These are phyloP conservation scores for Acer negundo DNA, from an alignment of 345 rosid species.

Conservation along the genomic window DNA sequence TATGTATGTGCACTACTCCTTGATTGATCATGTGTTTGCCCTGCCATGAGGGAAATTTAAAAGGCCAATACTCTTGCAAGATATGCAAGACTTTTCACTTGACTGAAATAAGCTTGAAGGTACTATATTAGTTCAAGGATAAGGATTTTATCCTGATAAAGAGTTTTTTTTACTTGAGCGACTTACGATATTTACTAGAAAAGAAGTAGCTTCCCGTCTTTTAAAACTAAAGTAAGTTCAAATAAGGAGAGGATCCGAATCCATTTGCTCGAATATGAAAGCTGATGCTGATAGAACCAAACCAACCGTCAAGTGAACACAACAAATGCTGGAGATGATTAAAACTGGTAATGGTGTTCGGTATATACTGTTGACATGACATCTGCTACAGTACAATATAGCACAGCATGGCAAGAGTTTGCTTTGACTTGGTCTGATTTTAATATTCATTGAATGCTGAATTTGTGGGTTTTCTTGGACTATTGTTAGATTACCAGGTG, in stretches of 20 bases:
- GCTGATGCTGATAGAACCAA: background rate
- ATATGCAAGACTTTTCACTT: background rate
- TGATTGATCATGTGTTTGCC: background rate
- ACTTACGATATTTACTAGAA: background rate
- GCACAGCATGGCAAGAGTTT: constrained; percentile 11
- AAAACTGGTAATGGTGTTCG: background rate
- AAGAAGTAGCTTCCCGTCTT: background rate
- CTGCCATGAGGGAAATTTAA: background rate
- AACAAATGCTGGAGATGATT: background rate
- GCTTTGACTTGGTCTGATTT: constrained; percentile 14
- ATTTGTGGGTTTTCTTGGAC: constrained; percentile 8
- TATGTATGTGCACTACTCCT: background rate
- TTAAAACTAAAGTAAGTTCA: background rate
- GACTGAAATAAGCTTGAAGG: background rate
- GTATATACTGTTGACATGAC: background rate
- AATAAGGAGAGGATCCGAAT: background rate
- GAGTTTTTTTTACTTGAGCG: background rate
- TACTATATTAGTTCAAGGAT: background rate
- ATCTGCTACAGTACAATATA: background rate
- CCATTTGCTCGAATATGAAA: background rate
- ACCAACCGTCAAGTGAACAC: background rate
- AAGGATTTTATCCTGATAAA: background rate
- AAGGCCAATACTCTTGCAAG: background rate
- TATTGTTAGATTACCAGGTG: background rate
- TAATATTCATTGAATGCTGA: background rate